Evolutionary conservation across 495 filamentous ascomycete species (phyloP).

Genomic region (Tetracladium setigerum): DNA sequence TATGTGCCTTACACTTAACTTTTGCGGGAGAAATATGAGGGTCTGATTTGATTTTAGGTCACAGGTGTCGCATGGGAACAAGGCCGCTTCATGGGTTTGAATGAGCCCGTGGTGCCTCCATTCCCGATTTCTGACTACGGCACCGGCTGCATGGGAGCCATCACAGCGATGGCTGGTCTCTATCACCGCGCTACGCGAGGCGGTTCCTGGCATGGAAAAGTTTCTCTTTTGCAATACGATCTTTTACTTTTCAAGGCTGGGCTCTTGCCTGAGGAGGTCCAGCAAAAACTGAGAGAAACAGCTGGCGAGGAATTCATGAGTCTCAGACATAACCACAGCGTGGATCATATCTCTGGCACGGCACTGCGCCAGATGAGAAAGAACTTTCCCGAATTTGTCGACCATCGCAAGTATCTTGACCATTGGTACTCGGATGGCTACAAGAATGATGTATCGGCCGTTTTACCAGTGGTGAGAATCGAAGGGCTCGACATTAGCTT

Average conservation of each 20-base stretch:
- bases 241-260: conserved; percentile 58
- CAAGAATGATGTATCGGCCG: conserved; percentile 44
- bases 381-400: conserved; percentile 43
- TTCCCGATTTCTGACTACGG: conserved; percentile 82
- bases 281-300: conserved; percentile 43
- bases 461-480: conserved; percentile 40
- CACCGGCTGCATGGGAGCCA: conserved; percentile 56
- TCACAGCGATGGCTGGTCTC: conserved; percentile 56
- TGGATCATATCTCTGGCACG: conserved; percentile 61
- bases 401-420: conserved; percentile 38
- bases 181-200: conserved; percentile 52
- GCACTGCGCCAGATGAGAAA: conserved; percentile 55
- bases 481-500: conserved; percentile 45
- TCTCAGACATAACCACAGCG: conserved; percentile 61
- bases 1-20: not conserved
- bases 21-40: conserved; percentile 37
- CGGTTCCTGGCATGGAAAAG: conserved; percentile 57
- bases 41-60: no score
- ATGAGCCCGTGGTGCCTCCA: conserved; percentile 66
- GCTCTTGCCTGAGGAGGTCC: conserved; percentile 47
- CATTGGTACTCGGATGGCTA: conserved; percentile 38
- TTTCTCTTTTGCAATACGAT: conserved; percentile 62
- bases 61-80: conserved; percentile 71
- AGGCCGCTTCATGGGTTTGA: conserved; percentile 59
- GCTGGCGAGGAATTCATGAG: conserved; percentile 54